These are phyloP conservation scores for Proliferodiscus dingleyae DNA, from an alignment of 2,329 filamentous ascomycete species.

Conservation along the genomic window DNA sequence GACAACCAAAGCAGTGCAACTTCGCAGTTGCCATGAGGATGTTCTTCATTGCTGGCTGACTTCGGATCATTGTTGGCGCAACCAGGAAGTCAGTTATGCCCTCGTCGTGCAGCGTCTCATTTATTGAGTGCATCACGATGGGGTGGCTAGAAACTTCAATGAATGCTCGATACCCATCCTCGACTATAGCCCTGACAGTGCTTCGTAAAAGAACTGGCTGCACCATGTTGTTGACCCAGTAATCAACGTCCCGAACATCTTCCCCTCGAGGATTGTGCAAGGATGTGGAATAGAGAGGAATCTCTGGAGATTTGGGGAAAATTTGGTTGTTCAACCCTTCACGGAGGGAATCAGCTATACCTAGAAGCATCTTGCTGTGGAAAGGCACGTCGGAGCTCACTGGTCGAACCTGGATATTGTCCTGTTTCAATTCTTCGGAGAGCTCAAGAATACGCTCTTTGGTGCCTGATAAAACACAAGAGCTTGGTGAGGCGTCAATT, in stretches of 20 bases:
- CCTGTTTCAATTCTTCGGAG: too few species aligned
- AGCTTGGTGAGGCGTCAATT: conserved; percentile 36
- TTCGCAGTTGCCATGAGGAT: too few species aligned
- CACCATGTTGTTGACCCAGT: conserved; percentile 39
- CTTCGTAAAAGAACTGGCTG: conserved; percentile 34
- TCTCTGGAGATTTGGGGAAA: conserved; percentile 19
- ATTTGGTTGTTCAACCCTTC: conserved; percentile 23
- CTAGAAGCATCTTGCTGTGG: conserved; percentile 35
- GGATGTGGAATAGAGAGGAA: conserved; percentile 36
- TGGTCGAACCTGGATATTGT: too few species aligned
- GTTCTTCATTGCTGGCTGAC: too few species aligned
- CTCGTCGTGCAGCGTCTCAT: too few species aligned
- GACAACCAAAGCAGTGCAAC: too few species aligned
- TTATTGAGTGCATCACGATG: conserved; percentile 38
- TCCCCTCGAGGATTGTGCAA: conserved; percentile 23
- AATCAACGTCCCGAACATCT: conserved; percentile 27
- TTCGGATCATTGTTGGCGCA: too few species aligned
- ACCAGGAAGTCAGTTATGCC: too few species aligned
- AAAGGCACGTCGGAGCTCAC: conserved; percentile 41
- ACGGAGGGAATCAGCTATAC: conserved; percentile 29
- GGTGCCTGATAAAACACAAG: too few species aligned
- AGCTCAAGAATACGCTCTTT: too few species aligned
- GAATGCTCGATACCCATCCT: conserved; percentile 37
- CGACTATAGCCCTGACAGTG: conserved; percentile 33
- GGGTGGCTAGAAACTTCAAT: conserved; percentile 40